Base-by-base conservation (phyloP, 2,329 filamentous ascomycete genomes). In the Escovopsis sp. region DNA sequence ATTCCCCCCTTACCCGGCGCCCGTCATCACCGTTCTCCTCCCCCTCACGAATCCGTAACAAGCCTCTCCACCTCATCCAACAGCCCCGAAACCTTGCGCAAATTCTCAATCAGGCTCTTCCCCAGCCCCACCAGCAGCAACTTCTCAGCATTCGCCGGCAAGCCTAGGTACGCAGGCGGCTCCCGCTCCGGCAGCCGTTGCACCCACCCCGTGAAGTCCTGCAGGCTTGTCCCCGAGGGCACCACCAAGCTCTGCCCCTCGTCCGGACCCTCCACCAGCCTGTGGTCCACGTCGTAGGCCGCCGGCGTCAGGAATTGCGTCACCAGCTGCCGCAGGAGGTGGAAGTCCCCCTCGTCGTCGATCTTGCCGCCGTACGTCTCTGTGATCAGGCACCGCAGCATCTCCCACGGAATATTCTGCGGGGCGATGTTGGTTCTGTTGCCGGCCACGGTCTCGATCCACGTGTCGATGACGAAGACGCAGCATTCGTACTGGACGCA, bases 361-460 rank as follows among this genome's bases (percentile, higher is more conserved):
- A 98, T 87, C 65, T 98, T 98, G 56, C 90, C 90, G 44, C 90
- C 90, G 52, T 98, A 98, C 43, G 87, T 96, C 60, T 96, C 88
- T 1, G 80, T 82, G 39, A 98, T 72, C 13, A 98, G 72, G 36
- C 80, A 86, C 41, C 85, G 79, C 43, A 98, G 79, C 73, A 98
- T 87, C 38, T 92, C 80, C 90, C 90, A 98, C 1, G 90, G 92
- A 15, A 98, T 83, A 52, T 92, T 94, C 49, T 81, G 74, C 4
- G 90, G 90, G 2, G 87, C 85, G 46, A 98, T 78, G 55, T 98
- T 98, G 40, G 85, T 88, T 39, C 90, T 79, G 44, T 80, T 85
- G 46, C 80, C 76, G 3, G 88, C 82, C 23, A 84, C 76, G 4
- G 67, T 68, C 47, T 94, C 85, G 43, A 94, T 70, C 90, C 90